Base-by-base conservation (phyloP, 2,329 filamentous ascomycete species). In the Monosporascus sp. region DNA sequence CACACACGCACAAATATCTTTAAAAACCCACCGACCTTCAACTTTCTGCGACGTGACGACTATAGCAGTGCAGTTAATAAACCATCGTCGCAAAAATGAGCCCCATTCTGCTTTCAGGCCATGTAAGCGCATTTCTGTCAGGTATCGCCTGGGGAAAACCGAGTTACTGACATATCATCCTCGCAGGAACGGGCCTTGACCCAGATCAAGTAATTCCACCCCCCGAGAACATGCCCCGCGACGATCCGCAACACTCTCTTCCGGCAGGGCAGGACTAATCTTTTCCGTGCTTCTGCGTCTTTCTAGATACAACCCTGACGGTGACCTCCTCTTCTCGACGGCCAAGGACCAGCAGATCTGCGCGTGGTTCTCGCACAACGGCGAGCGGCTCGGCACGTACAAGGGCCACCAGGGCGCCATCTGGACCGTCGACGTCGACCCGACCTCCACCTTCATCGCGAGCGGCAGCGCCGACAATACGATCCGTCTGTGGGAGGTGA, bases 401-500 rank as follows among this genome's bases (percentile, higher is more conserved):
- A 87, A 90, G 71, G 94, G 94, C 73, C 94, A 99, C 77, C 88
- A 95, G 74, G 94, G 94, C 76, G 93, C 94, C 66, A 89, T 99
- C 78, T 99, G 94, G 94, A 97, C 94, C 58, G 89, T 99, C 74
- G 94, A 99, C 71, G 88, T 96, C 69, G 90, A 96, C 77, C 92
- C 93, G 61, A 91, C 91, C 67, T 89, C 88, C 60, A 90, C 89
- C 67, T 84, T 99, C 69, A 87, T 97, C 70, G 94, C 93, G 69
- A 95, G 90, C 57, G 94, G 94, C 67, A 94, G 92, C 65, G 94
- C 94, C 74, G 94, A 99, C 79, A 97, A 97, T 81, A 97, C 93
- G 45, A 93, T 99, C 75, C 86, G 92, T 68, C 82, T 99, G 67
- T 99, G 94, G 94, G 91, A 99, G 71, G 82, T 97, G 72, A 89